Conservation (phyloP, 2,329 filamentous ascomycete genomes). For the Acrocalymma vagum region DNA sequence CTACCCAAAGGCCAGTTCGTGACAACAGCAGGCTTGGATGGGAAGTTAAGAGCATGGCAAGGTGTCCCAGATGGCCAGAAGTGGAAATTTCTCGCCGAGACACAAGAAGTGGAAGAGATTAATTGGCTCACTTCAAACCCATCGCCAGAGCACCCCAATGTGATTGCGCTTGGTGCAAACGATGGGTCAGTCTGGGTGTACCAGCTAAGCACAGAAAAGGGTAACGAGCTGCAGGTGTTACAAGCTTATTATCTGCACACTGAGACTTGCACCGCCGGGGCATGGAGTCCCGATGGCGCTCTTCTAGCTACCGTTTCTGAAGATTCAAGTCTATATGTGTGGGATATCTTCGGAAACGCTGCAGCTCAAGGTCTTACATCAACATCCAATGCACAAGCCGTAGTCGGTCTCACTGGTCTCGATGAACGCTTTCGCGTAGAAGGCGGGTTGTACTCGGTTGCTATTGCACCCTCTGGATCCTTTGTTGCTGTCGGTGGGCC, state of each 20-base stretch:
- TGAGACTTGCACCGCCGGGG: conserved; percentile 83
- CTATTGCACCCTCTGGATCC: conserved; percentile 79
- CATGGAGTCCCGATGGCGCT: conserved; percentile 88
- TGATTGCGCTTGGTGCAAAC: conserved; percentile 84
- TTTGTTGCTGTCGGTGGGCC: conserved; percentile 89
- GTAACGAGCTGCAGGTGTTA: conserved; percentile 76
- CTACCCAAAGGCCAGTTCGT: conserved; percentile 83
- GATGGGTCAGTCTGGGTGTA: conserved; percentile 98
- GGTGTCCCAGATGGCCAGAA: conserved; percentile 58
- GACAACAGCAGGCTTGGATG: conserved; percentile 88
- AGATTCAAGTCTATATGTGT: conserved; percentile 88
- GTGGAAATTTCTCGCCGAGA: conserved; percentile 76
- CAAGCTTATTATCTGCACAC: conserved; percentile 95
- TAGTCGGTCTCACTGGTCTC: conserved; percentile 77
- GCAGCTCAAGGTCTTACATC: conserved; percentile 69
- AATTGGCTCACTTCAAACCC: conserved; percentile 89
- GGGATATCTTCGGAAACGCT: conserved; percentile 86
- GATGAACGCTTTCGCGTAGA: conserved; percentile 94
- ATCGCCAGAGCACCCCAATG: conserved; percentile 74
- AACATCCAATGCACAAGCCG: conserved; percentile 66
- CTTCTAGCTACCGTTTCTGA: conserved; percentile 89
- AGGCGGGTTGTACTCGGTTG: conserved; percentile 88
- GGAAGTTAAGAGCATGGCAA: conserved; percentile 77
- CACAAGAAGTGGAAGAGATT: conserved; percentile 91
- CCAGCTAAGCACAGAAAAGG: conserved; percentile 72